Conservation (phyloP, 23 red algal genomes). For the Gracilaria vermiculophylla region DNA sequence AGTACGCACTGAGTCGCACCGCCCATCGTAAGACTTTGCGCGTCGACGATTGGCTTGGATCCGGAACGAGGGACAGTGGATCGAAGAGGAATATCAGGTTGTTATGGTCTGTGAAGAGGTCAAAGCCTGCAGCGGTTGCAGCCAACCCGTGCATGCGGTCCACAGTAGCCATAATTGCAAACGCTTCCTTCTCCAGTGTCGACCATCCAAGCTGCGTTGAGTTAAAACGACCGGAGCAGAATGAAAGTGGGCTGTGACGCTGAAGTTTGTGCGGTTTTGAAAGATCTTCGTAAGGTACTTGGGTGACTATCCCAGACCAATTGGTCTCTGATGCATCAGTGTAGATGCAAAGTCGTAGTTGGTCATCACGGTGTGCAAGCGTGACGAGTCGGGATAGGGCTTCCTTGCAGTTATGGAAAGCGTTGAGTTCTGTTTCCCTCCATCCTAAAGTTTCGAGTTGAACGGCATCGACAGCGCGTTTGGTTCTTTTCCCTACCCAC, state of each 20-base stretch:
- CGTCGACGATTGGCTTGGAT: not conserved
- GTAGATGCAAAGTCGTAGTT: not conserved
- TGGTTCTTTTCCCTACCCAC: not conserved
- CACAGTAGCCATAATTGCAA: not conserved
- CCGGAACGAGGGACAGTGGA: not conserved
- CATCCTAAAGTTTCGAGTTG: not conserved
- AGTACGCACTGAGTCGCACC: not conserved
- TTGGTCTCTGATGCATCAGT: not conserved
- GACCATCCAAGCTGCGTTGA: not conserved
- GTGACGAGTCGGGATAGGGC: not conserved
- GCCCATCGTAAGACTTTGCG: not conserved
- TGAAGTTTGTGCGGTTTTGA: not conserved
- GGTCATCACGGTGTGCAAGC: not conserved
- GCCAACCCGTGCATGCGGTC: not conserved
- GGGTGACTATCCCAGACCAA: constrained; percentile 32
- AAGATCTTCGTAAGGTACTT: not conserved
- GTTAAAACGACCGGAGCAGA: constrained; percentile 15
- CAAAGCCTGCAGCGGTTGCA: not conserved
- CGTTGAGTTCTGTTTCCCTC: not conserved
- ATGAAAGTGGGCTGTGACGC: constrained; percentile 1
- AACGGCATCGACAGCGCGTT: not conserved
- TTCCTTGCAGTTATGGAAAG: not conserved
- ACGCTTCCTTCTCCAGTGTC: not conserved
- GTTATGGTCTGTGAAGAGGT: no score
- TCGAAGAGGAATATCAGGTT: not conserved